A percentile compares a stretch with the other conserved stretches of the same genome.
These are phyloP conservation scores for Diospyros lotus DNA, from an alignment of 148 eudicot species.

Conservation along the genomic window DNA sequence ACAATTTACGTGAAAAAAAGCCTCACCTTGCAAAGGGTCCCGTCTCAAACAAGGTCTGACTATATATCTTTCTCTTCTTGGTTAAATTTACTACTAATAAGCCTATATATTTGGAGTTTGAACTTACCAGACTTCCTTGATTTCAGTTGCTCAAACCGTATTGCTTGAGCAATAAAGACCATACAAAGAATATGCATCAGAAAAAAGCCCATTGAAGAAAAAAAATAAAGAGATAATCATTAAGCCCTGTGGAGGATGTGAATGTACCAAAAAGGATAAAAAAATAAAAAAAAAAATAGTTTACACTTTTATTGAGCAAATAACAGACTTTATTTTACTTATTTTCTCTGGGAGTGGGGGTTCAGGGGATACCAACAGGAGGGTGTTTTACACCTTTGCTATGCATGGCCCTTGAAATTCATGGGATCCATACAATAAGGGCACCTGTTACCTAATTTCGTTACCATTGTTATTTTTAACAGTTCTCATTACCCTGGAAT, in stretches of 20 bases:
- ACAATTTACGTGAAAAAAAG: conserved; percentile 76
- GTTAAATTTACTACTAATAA: background rate
- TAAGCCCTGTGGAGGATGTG: background rate
- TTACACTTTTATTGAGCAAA: too few relatives aligned
- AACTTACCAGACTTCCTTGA: conserved; percentile 2
- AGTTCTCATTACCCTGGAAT: too few relatives aligned
- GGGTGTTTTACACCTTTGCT: too few relatives aligned
- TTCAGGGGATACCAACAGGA: too few relatives aligned
- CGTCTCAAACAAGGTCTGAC: conserved; percentile 66
- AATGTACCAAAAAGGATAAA: background rate
- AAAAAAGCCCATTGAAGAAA: background rate
- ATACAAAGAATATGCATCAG: background rate
- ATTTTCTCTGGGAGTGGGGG: too few relatives aligned
- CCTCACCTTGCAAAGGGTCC: conserved; percentile 95
- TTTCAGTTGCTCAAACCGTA: background rate
- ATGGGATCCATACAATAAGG: too few relatives aligned
- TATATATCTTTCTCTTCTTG: background rate
- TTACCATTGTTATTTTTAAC: too few relatives aligned
- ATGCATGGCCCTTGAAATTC: too few relatives aligned
- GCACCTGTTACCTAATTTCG: too few relatives aligned
- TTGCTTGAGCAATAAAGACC: background rate
- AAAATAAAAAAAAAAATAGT: too few relatives aligned
- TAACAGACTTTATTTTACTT: too few relatives aligned
- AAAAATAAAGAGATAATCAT: background rate
- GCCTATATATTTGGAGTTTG: conserved; percentile 1